Base-by-base conservation (phyloP, 768 basidiomycete genomes). In the Boletus reticulatus region DNA sequence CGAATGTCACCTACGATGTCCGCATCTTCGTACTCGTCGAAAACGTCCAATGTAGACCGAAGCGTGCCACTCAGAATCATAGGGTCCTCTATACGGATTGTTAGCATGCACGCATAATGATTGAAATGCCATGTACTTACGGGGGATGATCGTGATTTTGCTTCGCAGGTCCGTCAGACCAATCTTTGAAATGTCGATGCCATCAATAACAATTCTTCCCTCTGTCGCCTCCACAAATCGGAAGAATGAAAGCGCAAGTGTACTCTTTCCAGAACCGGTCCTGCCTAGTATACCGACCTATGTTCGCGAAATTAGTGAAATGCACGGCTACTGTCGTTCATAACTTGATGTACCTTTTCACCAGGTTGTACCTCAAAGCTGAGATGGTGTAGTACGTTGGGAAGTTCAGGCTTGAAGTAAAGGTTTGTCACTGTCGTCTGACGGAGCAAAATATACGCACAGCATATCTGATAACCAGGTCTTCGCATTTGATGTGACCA, bases 181-280 rank as follows among this genome's bases (percentile, higher is more conserved):
- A 51, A 94, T 82, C 52, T 79, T 77, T 29, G 90, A 78, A 55
- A 92, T 92, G 61, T 94, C 88, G 12, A 91, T 46, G n/a, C 78
- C 88, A 66, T 94, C 93, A 37, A 95, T 77, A 5, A 83, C 43
- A 50, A 94, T 93, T 8, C 76, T 76, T 7, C 92, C 92, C 62
- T 85, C 78, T 0, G 83, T 84, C 1, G 92, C 85, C 65, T 95
- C 92, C n/a, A 95, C 91, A 66, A 93, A 91, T 22, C 89, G 82
- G 83, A 95, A 93, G 74, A 94, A 89, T 9, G 88, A 88, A 13
- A 94, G 75, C 0, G 91, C 91, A 13, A 90, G 76, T 2, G 90
- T 92, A 62, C 87, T 88, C 74, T 92, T 92, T 34, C 90, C 89
- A 9, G 84, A 85, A 17, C 84, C 72, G 1, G 87, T 89, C 55